Conservation (phyloP, 148 eudicot genomes). For the Salicornia ramosissima region DNA sequence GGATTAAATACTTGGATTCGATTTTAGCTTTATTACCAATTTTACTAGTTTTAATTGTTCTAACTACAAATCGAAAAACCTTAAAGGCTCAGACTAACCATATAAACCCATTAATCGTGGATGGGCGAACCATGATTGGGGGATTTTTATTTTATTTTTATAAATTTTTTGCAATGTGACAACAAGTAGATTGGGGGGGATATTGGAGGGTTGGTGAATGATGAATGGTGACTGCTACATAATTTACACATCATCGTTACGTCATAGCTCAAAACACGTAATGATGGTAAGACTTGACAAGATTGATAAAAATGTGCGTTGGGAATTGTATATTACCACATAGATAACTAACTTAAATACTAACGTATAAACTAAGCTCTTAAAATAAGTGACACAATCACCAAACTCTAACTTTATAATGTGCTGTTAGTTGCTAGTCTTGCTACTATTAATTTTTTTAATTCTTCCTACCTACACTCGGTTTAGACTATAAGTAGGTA, state of each 20-base stretch:
- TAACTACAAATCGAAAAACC: too few species aligned
- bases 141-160: too few species aligned
- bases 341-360: not conserved
- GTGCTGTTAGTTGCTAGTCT: slow-evolving; percentile 1
- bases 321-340: not conserved
- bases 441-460: not conserved
- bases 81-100: too few species aligned
- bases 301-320: not conserved
- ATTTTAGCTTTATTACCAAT: too few species aligned
- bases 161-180: too few species aligned
- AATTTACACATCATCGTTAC: not conserved
- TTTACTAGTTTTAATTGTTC: too few species aligned
- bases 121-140: too few species aligned
- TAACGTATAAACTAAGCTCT: not conserved
- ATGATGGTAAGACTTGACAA: not conserved
- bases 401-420: not conserved
- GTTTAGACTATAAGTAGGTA: not conserved
- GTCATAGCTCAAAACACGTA: not conserved
- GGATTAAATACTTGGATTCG: too few species aligned
- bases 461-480: not conserved
- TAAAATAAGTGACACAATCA: not conserved
- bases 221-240: not conserved
- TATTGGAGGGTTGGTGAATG: not conserved
- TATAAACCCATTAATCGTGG: too few species aligned
- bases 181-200: too few species aligned